These are phyloP conservation scores for Cichorium intybus DNA, from an alignment of 140 eudicot genomes.

Conservation along the genomic window DNA sequence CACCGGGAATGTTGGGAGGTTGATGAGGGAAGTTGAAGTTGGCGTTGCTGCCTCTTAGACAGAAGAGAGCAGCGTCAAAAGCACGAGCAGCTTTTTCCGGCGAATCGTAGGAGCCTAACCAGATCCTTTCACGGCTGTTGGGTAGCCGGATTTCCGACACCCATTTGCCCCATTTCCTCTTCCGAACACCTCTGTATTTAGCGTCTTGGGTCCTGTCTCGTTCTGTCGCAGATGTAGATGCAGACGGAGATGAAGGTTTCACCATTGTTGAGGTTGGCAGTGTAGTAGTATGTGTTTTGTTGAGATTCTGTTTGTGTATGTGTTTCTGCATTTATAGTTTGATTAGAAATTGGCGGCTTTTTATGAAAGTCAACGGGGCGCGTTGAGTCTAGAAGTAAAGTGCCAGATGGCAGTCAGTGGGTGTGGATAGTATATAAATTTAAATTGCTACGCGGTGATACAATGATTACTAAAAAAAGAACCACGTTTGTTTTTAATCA, in stretches of 20 bases:
- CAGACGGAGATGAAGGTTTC: not conserved
- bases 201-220: not conserved
- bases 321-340: slow-evolving; percentile 14
- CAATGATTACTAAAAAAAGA: slow-evolving; percentile 11
- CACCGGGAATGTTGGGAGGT: slow-evolving; percentile 49
- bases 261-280: not conserved
- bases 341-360: slow-evolving; percentile 1
- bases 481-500: slow-evolving; percentile 21
- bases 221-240: not conserved
- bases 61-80: slow-evolving; percentile 49
- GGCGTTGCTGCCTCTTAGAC: slow-evolving; percentile 44
- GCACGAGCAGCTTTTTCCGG: slow-evolving; percentile 55
- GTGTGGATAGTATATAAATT: not conserved
- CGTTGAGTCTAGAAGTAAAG: slow-evolving; percentile 21
- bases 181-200: slow-evolving; percentile 45
- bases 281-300: not conserved
- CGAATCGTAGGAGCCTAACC: slow-evolving; percentile 62
- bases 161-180: slow-evolving; percentile 67
- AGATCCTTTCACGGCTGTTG: slow-evolving; percentile 47
- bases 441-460: slow-evolving; percentile 14
- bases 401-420: slow-evolving; percentile 11
- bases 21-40: slow-evolving; percentile 53
- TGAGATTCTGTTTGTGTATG: not conserved
- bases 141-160: slow-evolving; percentile 53
- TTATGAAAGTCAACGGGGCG: slow-evolving; percentile 21